Evolutionary conservation across 2,329 filamentous ascomycete genomes (phyloP).

Genomic region (Cladosporium sphaerospermum): DNA sequence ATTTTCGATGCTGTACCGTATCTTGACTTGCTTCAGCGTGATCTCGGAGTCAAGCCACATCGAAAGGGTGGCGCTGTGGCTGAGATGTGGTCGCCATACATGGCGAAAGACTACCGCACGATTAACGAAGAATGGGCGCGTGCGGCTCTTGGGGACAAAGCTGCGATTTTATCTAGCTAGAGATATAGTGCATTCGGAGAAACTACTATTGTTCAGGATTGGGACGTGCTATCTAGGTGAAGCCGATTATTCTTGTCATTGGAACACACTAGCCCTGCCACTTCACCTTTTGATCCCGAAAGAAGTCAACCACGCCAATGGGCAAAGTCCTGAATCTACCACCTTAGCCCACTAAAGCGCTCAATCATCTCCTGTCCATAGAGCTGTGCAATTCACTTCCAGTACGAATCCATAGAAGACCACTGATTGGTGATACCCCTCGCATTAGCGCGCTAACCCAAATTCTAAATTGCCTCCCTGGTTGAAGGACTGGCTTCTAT

Average conservation of each 20-base stretch:
- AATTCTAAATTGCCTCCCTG: background rate
- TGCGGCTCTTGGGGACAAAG: too few relatives aligned
- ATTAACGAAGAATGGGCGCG: constrained; percentile 6
- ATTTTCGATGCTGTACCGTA: constrained; percentile 73
- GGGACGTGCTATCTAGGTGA: too few relatives aligned
- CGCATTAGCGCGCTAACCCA: background rate
- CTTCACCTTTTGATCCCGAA: constrained; percentile 22
- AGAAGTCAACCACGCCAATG: constrained; percentile 22
- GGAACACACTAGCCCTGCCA: constrained; percentile 18
- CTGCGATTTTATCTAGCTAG: too few relatives aligned
- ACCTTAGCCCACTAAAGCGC: constrained; percentile 23
- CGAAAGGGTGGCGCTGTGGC: constrained; percentile 40
- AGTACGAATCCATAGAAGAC: constrained; percentile 32
- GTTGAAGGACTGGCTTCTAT: background rate
- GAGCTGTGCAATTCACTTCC: constrained; percentile 39
- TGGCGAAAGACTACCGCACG: constrained; percentile 4
- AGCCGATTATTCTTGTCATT: too few relatives aligned
- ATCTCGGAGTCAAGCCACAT: constrained; percentile 55
- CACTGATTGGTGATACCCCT: constrained; percentile 18
- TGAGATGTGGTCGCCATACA: constrained; percentile 6
- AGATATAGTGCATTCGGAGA: too few relatives aligned
- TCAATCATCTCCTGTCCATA: constrained; percentile 23
- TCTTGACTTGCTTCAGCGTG: constrained; percentile 59
- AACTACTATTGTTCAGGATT: too few relatives aligned
- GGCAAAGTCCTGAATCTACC: constrained; percentile 24